A percentile compares a stretch with the other conserved stretches of the same genome.
Conservation (phyloP, 495 filamentous ascomycete genomes). For the Coniosporium apollinis region DNA sequence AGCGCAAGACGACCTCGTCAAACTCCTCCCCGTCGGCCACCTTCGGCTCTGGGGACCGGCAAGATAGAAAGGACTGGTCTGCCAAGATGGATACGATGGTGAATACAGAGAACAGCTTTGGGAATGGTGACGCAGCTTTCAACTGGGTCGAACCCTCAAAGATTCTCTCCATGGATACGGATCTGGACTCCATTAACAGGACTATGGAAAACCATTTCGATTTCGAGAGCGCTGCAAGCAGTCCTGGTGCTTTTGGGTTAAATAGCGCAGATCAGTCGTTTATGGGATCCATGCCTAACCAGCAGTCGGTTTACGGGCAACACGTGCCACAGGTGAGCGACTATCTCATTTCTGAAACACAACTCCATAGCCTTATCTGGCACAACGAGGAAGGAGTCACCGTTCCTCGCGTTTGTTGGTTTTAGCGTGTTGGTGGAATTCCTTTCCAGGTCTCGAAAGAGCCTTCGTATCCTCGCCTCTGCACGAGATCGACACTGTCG, state of each 20-base stretch:
- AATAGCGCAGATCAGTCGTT: too few species aligned
- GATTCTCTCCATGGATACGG: slow-evolving; percentile 14
- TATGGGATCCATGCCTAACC: too few species aligned
- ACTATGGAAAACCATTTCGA: slow-evolving; percentile 51
- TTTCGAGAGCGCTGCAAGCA: slow-evolving; percentile 53
- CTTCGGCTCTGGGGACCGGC: slow-evolving; percentile 12
- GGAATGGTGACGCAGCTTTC: slow-evolving; percentile 1
- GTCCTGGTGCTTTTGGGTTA: slow-evolving; percentile 38
- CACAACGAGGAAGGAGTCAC: too few species aligned
- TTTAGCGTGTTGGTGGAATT: too few species aligned
- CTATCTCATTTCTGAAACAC: slow-evolving; percentile 1
- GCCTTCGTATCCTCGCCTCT: too few species aligned
- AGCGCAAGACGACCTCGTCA: slow-evolving; percentile 30
- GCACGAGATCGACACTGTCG: too few species aligned
- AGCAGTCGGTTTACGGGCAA: too few species aligned
- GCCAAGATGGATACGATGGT: slow-evolving; percentile 8
- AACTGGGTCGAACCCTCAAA: slow-evolving; percentile 3
- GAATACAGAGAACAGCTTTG: neutral
- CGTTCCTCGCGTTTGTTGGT: too few species aligned
- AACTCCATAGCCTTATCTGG: too few species aligned
- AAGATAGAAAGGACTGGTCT: neutral
- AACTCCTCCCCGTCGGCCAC: slow-evolving; percentile 25
- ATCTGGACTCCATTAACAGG: slow-evolving; percentile 39
- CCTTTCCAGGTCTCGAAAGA: too few species aligned
- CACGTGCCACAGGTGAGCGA: neutral